phyloP scores from a whole-genome alignment of 495 filamentous ascomycete species.

The Hyphodiscus hymeniophilus region DNA sequence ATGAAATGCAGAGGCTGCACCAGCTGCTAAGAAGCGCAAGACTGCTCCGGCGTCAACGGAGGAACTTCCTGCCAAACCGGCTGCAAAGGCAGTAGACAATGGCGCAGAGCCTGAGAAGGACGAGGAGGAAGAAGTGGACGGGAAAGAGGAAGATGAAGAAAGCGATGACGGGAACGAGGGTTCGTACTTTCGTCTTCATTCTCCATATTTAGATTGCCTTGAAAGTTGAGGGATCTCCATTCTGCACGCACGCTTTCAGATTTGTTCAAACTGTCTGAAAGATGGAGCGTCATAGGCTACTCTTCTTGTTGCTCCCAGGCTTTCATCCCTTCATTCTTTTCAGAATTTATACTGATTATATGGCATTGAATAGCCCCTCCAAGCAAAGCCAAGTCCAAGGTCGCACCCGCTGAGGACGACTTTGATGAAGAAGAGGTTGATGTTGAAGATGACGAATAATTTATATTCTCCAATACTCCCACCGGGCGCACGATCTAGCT shows the following conservation, averaged over 20 bases:
- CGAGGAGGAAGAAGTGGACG: constrained; percentile 7
- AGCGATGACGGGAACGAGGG: constrained; percentile 13
- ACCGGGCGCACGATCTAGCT: neutral
- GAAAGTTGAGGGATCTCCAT: too few species aligned
- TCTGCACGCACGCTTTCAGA: too few species aligned
- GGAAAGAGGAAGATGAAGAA: constrained; percentile 20
- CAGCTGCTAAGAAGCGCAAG: constrained; percentile 13
- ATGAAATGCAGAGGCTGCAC: constrained; percentile 5
- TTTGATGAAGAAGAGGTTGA: constrained; percentile 9
- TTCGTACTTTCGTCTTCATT: too few species aligned
- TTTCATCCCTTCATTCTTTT: too few species aligned
- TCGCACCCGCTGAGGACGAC: constrained; percentile 1
- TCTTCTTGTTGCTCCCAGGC: too few species aligned
- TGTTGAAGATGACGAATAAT: constrained; percentile 5
- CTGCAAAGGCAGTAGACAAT: constrained; percentile 10
- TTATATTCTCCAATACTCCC: neutral
- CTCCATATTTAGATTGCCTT: too few species aligned
- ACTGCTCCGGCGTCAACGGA: neutral
- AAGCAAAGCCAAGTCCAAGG: constrained; percentile 8
- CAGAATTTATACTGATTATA: too few species aligned
- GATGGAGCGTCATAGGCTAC: too few species aligned
- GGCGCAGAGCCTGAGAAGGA: constrained; percentile 14
- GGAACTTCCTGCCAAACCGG: constrained; percentile 7
- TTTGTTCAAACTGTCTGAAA: too few species aligned
- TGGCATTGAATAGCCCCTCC: too few species aligned